Evolutionary conservation across 805 yeast species (phyloP).

Genomic region (Debaryomyces hansenii): DNA sequence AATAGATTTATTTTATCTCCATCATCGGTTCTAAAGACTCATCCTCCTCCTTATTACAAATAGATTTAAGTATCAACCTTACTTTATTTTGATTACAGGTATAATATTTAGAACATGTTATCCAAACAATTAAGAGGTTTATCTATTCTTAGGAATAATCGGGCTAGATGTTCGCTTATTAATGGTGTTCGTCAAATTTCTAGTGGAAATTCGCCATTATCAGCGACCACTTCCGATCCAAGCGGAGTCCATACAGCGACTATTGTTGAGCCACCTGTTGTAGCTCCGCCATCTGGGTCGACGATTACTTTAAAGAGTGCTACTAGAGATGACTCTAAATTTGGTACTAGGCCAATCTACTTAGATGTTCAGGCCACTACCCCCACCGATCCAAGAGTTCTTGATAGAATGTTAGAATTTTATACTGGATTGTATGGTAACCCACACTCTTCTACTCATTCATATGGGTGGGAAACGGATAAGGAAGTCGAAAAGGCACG

Average conservation of each 20-base stretch:
- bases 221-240: conserved; percentile 4
- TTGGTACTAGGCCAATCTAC: conserved; percentile 88
- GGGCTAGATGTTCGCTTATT: conserved; percentile 2
- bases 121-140: conserved; percentile 6
- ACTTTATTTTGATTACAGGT: too few species aligned
- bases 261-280: conserved; percentile 14
- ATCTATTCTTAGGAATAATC: conserved; percentile 3
- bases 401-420: conserved; percentile 82
- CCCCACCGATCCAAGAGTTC: conserved; percentile 94
- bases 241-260: conserved; percentile 20
- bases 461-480: conserved; percentile 99
- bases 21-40: too few species aligned
- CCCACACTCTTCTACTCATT: conserved; percentile 96
- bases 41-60: too few species aligned
- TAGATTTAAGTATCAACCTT: too few species aligned
- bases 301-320: conserved; percentile 45
- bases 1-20: background rate
- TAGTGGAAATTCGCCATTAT: conserved; percentile 1
- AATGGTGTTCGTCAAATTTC: conserved; percentile 8
- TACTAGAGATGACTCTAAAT: conserved; percentile 42
- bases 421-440: conserved; percentile 95
- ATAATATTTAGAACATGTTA: conserved; percentile 1
- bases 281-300: conserved; percentile 48
- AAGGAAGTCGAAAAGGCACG: conserved; percentile 88
- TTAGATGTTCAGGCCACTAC: conserved; percentile 98